Base-by-base conservation (phyloP, 2,329 filamentous ascomycete genomes). In the Huntiella decipiens region DNA sequence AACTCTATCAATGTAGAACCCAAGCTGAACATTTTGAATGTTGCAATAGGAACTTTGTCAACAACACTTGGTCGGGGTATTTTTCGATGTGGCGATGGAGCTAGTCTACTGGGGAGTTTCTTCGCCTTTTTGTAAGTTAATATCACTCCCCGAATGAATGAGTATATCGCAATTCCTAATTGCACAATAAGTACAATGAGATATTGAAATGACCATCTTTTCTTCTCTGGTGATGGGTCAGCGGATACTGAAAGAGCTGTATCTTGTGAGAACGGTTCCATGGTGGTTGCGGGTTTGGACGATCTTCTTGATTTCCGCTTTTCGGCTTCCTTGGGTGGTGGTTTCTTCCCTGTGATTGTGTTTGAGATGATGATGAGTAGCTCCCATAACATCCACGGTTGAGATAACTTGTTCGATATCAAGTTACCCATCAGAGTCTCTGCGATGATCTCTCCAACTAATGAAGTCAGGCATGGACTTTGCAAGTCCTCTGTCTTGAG, bases 401-500 rank as follows among this genome's bases (percentile, higher is more conserved):
- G 79, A 53, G 82, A 85, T 36, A 82, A 70, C 59, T 81, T 92
- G 55, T 79, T 82, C 55, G 78, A 77, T 54, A 95, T 68, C 48
- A 81, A 72, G 54, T 84, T 86, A 51, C 84, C 84, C 52, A 98
- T 68, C 51, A 96, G 83, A 58, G 93, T 77, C 61, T 95, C 86
- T 5, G 86, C 83, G 51, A 96, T 70, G 52, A 96, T 82, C 61
- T 95, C 85, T 46, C 78, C 77, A 51, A 95, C 80, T 51, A 98
- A 67, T 33, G 83, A 73, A 47, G 82, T 80, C 55, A 96, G 67
- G 59, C 84, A 93, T 45, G 75, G 75, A 59, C 94, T 96, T 56
- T 88, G 77, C 35, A 96, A 67, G 59, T 96, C 88, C 56, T 96
- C 88, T 12, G 86, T 91, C 7, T 91, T 91, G 15, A 98, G 70